phyloP scores from a whole-genome alignment of 116 monocot species.

The Papilionanthe hybrid region DNA sequence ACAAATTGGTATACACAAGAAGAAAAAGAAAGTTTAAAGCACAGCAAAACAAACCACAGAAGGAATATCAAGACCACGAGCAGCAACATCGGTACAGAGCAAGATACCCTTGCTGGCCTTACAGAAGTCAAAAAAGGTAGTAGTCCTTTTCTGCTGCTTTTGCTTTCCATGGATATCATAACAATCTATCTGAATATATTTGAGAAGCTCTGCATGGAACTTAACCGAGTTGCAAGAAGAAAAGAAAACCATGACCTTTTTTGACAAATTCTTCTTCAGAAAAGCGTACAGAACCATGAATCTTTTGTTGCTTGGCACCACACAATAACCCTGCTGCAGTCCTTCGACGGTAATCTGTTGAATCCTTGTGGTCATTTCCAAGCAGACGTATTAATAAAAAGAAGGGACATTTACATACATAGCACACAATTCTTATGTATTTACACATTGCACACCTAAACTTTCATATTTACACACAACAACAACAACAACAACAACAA shows the following conservation, averaged over 20 bases:
- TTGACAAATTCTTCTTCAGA: conserved; percentile 59
- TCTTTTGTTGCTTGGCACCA: conserved; percentile 76
- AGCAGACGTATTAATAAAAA: not conserved
- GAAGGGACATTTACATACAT: not conserved
- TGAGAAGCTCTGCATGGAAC: conserved; percentile 81
- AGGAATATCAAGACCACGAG: conserved; percentile 96
- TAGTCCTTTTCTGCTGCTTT: conserved; percentile 90
- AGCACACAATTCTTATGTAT: no score
- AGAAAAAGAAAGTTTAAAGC: conserved; percentile 8
- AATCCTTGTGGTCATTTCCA: conserved; percentile 10
- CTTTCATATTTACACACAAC: no score
- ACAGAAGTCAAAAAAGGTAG: conserved; percentile 89
- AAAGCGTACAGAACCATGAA: conserved; percentile 85
- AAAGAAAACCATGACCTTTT: conserved; percentile 97
- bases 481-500: not conserved
- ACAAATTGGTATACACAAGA: not conserved
- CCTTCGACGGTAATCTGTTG: conserved; percentile 89
- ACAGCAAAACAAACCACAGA: conserved; percentile 59
- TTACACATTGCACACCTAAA: no score
- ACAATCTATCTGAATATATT: conserved; percentile 67
- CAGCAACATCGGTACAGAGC: conserved; percentile 91
- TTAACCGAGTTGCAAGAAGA: conserved; percentile 97
- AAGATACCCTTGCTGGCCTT: conserved; percentile 84
- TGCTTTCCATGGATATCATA: conserved; percentile 92
- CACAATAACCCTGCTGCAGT: conserved; percentile 83